Evolutionary conservation across 805 yeast species (phyloP), one percentile per base, ranked within the genome.

Genomic region (Suhomyces tanzawaensis): DNA sequence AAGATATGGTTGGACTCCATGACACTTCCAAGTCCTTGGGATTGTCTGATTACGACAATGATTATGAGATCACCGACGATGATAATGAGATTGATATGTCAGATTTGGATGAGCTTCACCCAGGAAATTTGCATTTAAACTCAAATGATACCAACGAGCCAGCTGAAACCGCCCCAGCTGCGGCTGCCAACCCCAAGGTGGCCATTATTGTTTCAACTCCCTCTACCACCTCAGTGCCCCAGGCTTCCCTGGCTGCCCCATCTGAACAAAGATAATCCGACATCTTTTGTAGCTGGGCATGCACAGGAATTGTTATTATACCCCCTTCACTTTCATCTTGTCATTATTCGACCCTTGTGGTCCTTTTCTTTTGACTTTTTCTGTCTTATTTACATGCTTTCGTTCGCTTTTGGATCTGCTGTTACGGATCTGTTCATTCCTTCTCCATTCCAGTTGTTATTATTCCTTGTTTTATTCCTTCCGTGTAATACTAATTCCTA

Each of bases 31-130:
- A 62, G 64, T 59, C 36, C n/a, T 69, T 77, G 0, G 47, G 72
- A 29, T 69, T 77, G 15, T 30, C 41, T 6, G 73, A 72, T 19
- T 67, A 70, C n/a, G 72, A 66, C 39, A 62, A 66, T 22, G 69
- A 66, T 34, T 66, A 62, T 36, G 64, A 53, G 27, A 45, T 56
- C 12, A 51, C 60, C 15, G 66, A 62, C 41, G 57, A 51, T 29
- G 60, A 47, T 18, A 42, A 42, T 19, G 42, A 42, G 16, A 38
- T 32, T 13, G 37, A 38, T 23, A 39, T 35, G 12, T 45, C 49
- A 9, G 49, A 45, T 31, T 39, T 45, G 40, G 48, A 44, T 21
- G 47, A 42, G 21, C 24, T 41, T 18, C 39, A 33, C 19, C 30
- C 34, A 14, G 39, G 32, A n/a, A 34, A 42, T 21, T 29, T 39